A percentile compares a stretch with the other conserved stretches of the same genome.
Conservation (phyloP, 2,329 filamentous ascomycete genomes). For the Magnaporthales sp. region DNA sequence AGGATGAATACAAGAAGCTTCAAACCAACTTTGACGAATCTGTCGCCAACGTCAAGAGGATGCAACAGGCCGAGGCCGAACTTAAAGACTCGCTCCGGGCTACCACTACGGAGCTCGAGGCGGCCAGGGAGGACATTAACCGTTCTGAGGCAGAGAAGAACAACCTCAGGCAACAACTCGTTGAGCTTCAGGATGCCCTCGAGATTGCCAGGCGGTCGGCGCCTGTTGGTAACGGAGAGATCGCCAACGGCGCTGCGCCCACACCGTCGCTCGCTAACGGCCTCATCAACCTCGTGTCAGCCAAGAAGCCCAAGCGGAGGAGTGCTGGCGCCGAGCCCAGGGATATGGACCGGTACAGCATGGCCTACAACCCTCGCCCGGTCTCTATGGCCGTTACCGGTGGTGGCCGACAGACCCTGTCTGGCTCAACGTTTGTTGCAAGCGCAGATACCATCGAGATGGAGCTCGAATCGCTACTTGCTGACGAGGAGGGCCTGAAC, state of each 20-base stretch:
- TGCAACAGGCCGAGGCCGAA: conserved; percentile 88
- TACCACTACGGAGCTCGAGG: conserved; percentile 74
- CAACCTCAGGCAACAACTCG: conserved; percentile 77
- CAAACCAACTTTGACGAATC: conserved; percentile 88
- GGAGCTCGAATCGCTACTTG: conserved; percentile 87
- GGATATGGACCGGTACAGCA: conserved; percentile 83
- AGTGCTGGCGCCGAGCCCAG: conserved; percentile 83
- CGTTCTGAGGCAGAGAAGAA: conserved; percentile 79
- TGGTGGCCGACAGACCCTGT: conserved; percentile 47
- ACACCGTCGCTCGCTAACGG: conserved; percentile 55
- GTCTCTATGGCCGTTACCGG: conserved; percentile 87
- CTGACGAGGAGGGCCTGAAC: conserved; percentile 91
- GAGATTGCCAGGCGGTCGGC: conserved; percentile 74
- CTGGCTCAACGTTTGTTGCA: conserved; percentile 70
- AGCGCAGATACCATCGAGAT: conserved; percentile 85
- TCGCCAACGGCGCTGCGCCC: conserved; percentile 49
- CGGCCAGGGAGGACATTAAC: conserved; percentile 63
- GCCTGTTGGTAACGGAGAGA: conserved; percentile 63
- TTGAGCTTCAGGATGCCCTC: conserved; percentile 85
- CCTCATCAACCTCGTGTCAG: conserved; percentile 92
- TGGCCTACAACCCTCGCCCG: conserved; percentile 85
- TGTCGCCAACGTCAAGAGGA: conserved; percentile 77
- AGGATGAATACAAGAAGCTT: conserved; percentile 90
- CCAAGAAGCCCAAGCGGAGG: conserved; percentile 92
- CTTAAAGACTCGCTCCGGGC: conserved; percentile 74